Evolutionary conservation across 2,329 filamentous ascomycete species (phyloP), one percentile per base, ranked within the genome.

Genomic region (Fusarium sp.): DNA sequence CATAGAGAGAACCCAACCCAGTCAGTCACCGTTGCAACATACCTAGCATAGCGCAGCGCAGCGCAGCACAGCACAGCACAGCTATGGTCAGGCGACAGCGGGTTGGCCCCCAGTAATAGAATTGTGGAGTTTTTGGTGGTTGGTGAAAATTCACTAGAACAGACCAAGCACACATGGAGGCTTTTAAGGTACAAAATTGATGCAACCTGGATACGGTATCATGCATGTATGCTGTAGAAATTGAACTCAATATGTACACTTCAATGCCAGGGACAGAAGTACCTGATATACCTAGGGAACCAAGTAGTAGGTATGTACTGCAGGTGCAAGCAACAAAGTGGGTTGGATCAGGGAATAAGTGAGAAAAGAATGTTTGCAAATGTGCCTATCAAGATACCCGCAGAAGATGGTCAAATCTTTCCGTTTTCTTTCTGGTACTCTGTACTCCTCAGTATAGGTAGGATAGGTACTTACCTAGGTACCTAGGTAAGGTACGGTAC

Each of bases 31-130:
- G 34, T 38, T 38, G 18, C 22, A 48, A 32, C 46, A 20, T n/a
- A n/a, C n/a, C n/a, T n/a, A n/a, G n/a, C n/a, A n/a, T 30, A 32
- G n/a, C 22, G 6, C 16, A 34, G 32, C 24, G 5, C 24, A 9
- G 29, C 24, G 24, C 24, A 9, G 29, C 45, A 20, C 32, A 62
- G 55, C 47, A 29, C 47, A n/a, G 25, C 34, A 7, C 34, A n/a
- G 32, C 34, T 16, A 16, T 56, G 65, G 72, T 74, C 72, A 73
- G 72, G 68, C 72, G 72, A 74, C 70, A 60, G 69, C 56, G 59
- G 62, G 65, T 70, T 66, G 71, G 27, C 30, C 24, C 34, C 34
- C 34, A n/a, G 34, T 38, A 38, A 45, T 45, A 38, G 22, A 18
- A 46, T 46, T 46, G 44, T 46, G 44, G 44, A 57, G 34, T 6